Evolutionary conservation across 805 yeast species (phyloP).

Genomic region (Saturnispora dispora): DNA sequence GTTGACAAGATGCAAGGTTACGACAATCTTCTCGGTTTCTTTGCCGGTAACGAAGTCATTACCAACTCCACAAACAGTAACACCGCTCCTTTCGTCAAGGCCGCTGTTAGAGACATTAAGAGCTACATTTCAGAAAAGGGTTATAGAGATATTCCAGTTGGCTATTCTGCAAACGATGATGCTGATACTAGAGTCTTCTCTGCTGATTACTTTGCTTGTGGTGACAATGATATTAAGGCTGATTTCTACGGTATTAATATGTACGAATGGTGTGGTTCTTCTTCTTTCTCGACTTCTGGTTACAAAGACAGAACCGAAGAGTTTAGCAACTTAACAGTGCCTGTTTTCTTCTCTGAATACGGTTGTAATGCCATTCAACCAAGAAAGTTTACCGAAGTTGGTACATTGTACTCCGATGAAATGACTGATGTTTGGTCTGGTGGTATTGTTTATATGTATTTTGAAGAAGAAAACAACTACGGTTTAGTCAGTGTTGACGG

Average conservation of each 20-base stretch:
- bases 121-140: constrained; percentile 54
- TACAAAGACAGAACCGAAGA: constrained; percentile 63
- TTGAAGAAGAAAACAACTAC: constrained; percentile 72
- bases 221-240: constrained; percentile 51
- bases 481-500: constrained; percentile 60
- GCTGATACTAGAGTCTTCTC: constrained; percentile 64
- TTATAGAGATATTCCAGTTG: constrained; percentile 82
- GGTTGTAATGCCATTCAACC: constrained; percentile 76
- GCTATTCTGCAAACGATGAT: constrained; percentile 90
- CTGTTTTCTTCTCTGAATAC: constrained; percentile 80
- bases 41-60: constrained; percentile 96
- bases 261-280: constrained; percentile 81
- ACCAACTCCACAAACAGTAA: constrained; percentile 75
- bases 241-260: constrained; percentile 81
- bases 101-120: constrained; percentile 87
- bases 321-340: constrained; percentile 63
- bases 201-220: constrained; percentile 85
- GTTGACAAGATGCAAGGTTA: constrained; percentile 73
- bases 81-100: constrained; percentile 91
- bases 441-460: constrained; percentile 88
- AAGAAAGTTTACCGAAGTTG: constrained; percentile 69
- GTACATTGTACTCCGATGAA: constrained; percentile 50
- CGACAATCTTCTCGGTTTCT: constrained; percentile 81
- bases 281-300: constrained; percentile 54
- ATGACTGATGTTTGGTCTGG: constrained; percentile 94